A percentile compares a stretch with the other conserved stretches of the same genome.
Conservation (phyloP, 768 basidiomycete species). For the Tulasnella sp. region DNA sequence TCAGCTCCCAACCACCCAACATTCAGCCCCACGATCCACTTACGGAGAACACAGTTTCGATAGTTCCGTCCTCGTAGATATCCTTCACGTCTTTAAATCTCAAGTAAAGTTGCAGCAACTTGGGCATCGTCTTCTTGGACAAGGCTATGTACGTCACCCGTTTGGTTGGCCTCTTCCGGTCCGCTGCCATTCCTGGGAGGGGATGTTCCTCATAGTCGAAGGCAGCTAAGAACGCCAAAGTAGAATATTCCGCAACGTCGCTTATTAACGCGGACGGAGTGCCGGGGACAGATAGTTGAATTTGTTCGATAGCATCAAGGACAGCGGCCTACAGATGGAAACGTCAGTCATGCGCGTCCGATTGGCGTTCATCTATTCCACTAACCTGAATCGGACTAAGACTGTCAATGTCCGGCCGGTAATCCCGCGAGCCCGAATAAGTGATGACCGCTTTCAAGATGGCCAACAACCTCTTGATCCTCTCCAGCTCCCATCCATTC, state of each 20-base stretch:
- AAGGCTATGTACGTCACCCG: constrained; percentile 85
- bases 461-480: constrained; percentile 63
- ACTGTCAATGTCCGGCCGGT: constrained; percentile 79
- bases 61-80: constrained; percentile 75
- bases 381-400: constrained; percentile 75
- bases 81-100: constrained; percentile 56
- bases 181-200: constrained; percentile 37
- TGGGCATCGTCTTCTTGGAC: constrained; percentile 84
- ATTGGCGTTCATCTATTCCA: neutral
- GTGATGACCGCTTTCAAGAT: constrained; percentile 73
- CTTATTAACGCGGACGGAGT: constrained; percentile 70
- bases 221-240: constrained; percentile 80
- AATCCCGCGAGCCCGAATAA: constrained; percentile 79
- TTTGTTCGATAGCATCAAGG: constrained; percentile 61
- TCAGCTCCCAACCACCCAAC: constrained; percentile 6
- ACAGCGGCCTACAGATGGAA: constrained; percentile 55
- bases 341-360: neutral
- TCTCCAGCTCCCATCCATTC: constrained; percentile 62
- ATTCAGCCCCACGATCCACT: neutral
- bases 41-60: constrained; percentile 79
- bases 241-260: constrained; percentile 81
- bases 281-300: constrained; percentile 61
- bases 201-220: constrained; percentile 52
- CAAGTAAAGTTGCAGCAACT: constrained; percentile 71
- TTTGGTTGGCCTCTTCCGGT: constrained; percentile 49